Evolutionary conservation across 257 asterid genomes (phyloP).

Genomic region (Lantana camara): DNA sequence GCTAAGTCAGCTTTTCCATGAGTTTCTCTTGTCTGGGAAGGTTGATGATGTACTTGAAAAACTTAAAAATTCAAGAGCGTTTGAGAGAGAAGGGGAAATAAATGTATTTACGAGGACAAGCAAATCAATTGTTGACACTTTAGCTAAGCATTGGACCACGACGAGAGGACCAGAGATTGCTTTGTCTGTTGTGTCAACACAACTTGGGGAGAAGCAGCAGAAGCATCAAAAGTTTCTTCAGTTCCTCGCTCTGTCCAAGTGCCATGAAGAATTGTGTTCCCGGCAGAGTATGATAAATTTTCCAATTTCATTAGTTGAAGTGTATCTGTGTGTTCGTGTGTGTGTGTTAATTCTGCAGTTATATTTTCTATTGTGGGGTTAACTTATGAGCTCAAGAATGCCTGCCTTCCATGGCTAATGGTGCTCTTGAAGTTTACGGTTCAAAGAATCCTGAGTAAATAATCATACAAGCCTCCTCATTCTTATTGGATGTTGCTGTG

Average conservation of each 20-base stretch:
- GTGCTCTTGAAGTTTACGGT: slow-evolving; percentile 14
- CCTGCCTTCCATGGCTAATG: slow-evolving; percentile 18
- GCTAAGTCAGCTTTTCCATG: slow-evolving; percentile 82
- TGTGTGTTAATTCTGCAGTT: neutral
- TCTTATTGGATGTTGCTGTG: slow-evolving; percentile 21
- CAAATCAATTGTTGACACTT: slow-evolving; percentile 89
- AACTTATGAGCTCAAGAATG: slow-evolving; percentile 16
- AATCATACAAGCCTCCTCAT: slow-evolving; percentile 11
- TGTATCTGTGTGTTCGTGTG: neutral
- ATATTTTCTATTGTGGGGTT: neutral
- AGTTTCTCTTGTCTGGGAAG: slow-evolving; percentile 77
- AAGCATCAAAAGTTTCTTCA: slow-evolving; percentile 86
- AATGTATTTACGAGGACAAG: slow-evolving; percentile 82
- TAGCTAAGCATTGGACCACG: slow-evolving; percentile 97
- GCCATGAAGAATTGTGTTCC: slow-evolving; percentile 89
- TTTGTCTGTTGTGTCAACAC: slow-evolving; percentile 74
- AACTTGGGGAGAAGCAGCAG: slow-evolving; percentile 85
- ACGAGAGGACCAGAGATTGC: slow-evolving; percentile 92
- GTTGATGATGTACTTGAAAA: slow-evolving; percentile 74
- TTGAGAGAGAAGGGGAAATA: slow-evolving; percentile 90
- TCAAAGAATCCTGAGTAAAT: neutral
- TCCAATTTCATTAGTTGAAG: slow-evolving; percentile 17
- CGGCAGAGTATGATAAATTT: slow-evolving; percentile 67
- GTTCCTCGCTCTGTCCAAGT: slow-evolving; percentile 93
- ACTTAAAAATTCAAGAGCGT: slow-evolving; percentile 70